Evolutionary conservation across 345 rosid genomes (phyloP), one percentile per base, ranked within the genome.

Genomic region (Fremontodendron californicum): DNA sequence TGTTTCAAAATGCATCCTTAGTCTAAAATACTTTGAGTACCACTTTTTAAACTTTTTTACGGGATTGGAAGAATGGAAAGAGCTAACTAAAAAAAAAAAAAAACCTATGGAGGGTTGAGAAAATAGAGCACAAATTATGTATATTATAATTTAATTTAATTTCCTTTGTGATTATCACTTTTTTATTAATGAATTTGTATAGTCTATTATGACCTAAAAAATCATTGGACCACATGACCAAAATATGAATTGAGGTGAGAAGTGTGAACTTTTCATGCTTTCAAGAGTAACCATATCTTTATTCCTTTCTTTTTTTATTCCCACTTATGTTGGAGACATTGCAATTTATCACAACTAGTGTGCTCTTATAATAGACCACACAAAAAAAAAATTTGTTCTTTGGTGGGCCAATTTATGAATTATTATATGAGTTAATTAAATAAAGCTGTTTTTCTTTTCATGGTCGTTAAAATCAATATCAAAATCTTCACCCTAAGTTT

Each of bases 291-390:
- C 61, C 29, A 33, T 61, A 52, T 65, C 27, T 66, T 73, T 74
- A 72, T 70, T 83, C 46, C 42, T 61, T 78, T 27, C n/a, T 66
- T 70, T 69, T 71, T 79, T 43, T 70, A 72, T 75, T 77, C 81
- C 75, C 81, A 77, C 62, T 78, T 81, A 39, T 68, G 78, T 67
- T 82, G 87, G 86, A 68, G 77, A 79, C 37, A 74, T 78, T 72
- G 80, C 84, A 82, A 77, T 65, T 79, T 81, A 83, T 71, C 82
- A 58, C 79, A 37, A 64, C 76, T 43, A 42, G 11, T 76, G 78
- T 73, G 83, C 83, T 64, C 65, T 58, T 4, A 78, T 67, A 73
- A 82, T 80, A 75, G 82, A 81, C 75, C 83, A 76, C 62, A 70
- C n/a, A 42, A 5, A 6, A 13, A 5, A n/a, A 7, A 25, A 71